These are phyloP conservation scores for Hanseniaspora lindneri DNA, from an alignment of 805 yeast genomes.

Conservation along the genomic window DNA sequence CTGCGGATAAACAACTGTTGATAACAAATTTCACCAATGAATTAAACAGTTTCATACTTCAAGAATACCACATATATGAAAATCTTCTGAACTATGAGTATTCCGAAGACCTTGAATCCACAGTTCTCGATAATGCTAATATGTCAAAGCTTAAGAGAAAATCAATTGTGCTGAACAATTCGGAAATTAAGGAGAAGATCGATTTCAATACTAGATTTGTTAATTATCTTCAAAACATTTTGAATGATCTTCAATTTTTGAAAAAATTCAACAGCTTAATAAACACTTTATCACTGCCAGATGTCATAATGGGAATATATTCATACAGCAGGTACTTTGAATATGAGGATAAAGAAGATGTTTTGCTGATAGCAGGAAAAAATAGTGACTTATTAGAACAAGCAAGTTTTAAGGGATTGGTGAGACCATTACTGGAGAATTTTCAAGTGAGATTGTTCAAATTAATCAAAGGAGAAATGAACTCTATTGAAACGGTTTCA, in stretches of 20 bases:
- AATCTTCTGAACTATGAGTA: neutral
- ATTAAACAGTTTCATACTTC: neutral
- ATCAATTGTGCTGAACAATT: neutral
- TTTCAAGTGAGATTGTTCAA: neutral
- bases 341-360: neutral
- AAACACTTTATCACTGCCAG: neutral
- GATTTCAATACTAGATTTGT: neutral
- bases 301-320: neutral
- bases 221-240: neutral
- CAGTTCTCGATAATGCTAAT: neutral
- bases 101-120: neutral
- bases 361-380: neutral
- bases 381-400: neutral
- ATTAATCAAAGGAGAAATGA: neutral
- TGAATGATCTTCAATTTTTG: neutral
- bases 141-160: neutral
- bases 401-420: neutral
- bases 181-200: neutral
- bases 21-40: neutral
- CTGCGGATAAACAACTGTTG: neutral
- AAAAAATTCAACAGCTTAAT: neutral
- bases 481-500: neutral
- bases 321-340: conserved; percentile 2
- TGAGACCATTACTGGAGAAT: neutral
- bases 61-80: neutral